Conservation (phyloP, 2,329 filamentous ascomycete genomes). For the Neurospora crassa region DNA sequence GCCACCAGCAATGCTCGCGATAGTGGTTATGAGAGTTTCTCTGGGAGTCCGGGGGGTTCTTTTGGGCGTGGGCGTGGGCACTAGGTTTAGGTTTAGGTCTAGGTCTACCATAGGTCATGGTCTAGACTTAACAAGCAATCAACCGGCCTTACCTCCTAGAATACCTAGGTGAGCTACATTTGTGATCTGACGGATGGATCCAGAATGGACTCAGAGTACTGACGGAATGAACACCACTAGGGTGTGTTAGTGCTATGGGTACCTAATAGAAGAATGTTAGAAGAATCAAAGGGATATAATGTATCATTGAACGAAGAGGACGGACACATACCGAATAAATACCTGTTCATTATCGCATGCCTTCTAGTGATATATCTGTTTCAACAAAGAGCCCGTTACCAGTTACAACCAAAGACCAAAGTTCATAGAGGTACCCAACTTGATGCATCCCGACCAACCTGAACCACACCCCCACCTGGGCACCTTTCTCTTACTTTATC, state of each 20-base stretch:
- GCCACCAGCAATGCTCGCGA: neutral
- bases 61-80: neutral
- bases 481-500: neutral
- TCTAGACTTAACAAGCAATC: neutral
- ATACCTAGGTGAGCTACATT: neutral
- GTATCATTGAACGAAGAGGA: neutral
- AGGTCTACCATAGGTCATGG: no score
- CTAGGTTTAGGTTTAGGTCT: neutral
- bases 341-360: neutral
- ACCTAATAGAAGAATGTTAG: neutral
- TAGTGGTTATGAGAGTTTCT: neutral
- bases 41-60: neutral
- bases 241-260: neutral
- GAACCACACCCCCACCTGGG: neutral
- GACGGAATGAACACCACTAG: neutral
- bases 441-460: neutral
- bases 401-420: neutral
- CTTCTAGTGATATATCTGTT: neutral
- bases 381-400: neutral
- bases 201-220: neutral
- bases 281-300: neutral
- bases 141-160: neutral
- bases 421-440: neutral
- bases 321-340: neutral
- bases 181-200: neutral